Conservation (phyloP, 495 filamentous ascomycete species). For the Tuber melanosporum region DNA sequence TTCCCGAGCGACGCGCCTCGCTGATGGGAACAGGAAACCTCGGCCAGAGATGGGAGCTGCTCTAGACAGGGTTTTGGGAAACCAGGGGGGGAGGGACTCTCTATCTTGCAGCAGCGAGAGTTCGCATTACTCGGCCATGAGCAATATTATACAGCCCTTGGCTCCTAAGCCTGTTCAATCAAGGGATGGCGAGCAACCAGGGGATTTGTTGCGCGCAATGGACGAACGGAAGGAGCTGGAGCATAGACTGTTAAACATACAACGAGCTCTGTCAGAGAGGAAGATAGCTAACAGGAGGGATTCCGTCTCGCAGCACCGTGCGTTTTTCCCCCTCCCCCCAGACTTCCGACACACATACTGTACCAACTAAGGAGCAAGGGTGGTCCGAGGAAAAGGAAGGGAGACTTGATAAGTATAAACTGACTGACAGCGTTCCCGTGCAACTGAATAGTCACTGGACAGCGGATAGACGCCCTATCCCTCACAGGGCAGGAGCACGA, state of each 20-base stretch:
- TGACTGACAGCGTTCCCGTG: conserved; percentile 11
- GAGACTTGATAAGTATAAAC: background rate
- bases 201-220: conserved; percentile 14
- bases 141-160: conserved; percentile 14
- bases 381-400: background rate
- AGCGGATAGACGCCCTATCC: conserved; percentile 46
- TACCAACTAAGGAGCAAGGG: background rate
- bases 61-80: conserved; percentile 14
- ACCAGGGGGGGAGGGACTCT: background rate
- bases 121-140: conserved; percentile 4
- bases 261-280: conserved; percentile 12
- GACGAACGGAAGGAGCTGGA: conserved; percentile 20
- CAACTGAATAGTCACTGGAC: conserved; percentile 19
- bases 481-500: conserved; percentile 7
- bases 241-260: conserved; percentile 10
- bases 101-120: conserved; percentile 9
- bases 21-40: conserved; percentile 13
- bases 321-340: background rate
- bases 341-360: background rate
- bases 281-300: conserved; percentile 12
- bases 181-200: conserved; percentile 16
- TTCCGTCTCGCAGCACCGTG: background rate
- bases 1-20: conserved; percentile 11
- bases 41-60: conserved; percentile 14
- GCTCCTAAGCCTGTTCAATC: conserved; percentile 12